Evolutionary conservation across 352 stramenopile species (phyloP).

Genomic region (Globisporangium heterothallicum): DNA sequence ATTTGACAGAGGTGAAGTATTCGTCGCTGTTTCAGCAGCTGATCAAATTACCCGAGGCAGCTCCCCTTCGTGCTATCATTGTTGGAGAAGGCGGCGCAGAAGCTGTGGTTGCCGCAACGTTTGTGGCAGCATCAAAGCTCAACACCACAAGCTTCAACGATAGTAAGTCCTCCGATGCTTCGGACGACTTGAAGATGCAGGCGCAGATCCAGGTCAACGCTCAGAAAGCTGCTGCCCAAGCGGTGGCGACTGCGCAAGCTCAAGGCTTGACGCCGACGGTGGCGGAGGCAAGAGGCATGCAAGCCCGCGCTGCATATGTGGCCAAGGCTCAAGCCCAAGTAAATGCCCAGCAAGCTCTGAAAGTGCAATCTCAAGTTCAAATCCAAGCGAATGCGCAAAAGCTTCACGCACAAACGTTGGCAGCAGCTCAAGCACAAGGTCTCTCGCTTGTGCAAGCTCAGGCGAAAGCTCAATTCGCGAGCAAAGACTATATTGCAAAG

Average conservation of each 20-base stretch:
- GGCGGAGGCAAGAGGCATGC: slow-evolving; percentile 71
- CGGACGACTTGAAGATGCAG: slow-evolving; percentile 76
- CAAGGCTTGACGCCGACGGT: slow-evolving; percentile 67
- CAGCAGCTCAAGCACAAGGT: slow-evolving; percentile 77
- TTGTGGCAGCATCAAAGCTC: slow-evolving; percentile 71
- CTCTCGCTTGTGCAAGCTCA: slow-evolving; percentile 83
- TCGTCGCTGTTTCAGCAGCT: slow-evolving; percentile 93
- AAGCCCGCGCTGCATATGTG: slow-evolving; percentile 80
- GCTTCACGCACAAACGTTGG: slow-evolving; percentile 79
- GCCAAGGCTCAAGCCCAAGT: slow-evolving; percentile 84
- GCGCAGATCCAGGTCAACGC: slow-evolving; percentile 83
- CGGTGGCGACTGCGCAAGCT: slow-evolving; percentile 66
- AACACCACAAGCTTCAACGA: slow-evolving; percentile 31
- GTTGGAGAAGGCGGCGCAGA: slow-evolving; percentile 83
- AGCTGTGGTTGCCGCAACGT: slow-evolving; percentile 90
- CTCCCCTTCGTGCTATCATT: slow-evolving; percentile 85
- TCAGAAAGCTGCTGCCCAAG: slow-evolving; percentile 77
- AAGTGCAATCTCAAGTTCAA: slow-evolving; percentile 84
- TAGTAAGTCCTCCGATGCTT: slow-evolving; percentile 27
- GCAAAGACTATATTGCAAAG: slow-evolving; percentile 89
- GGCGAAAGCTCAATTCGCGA: slow-evolving; percentile 81
- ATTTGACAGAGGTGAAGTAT: slow-evolving; percentile 83
- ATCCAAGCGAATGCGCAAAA: slow-evolving; percentile 89
- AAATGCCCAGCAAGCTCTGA: slow-evolving; percentile 75
- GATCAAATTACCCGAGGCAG: slow-evolving; percentile 88